phyloP scores from a whole-genome alignment of 2,329 filamentous ascomycete genomes.

The Ceratocystis diversiconidia region DNA sequence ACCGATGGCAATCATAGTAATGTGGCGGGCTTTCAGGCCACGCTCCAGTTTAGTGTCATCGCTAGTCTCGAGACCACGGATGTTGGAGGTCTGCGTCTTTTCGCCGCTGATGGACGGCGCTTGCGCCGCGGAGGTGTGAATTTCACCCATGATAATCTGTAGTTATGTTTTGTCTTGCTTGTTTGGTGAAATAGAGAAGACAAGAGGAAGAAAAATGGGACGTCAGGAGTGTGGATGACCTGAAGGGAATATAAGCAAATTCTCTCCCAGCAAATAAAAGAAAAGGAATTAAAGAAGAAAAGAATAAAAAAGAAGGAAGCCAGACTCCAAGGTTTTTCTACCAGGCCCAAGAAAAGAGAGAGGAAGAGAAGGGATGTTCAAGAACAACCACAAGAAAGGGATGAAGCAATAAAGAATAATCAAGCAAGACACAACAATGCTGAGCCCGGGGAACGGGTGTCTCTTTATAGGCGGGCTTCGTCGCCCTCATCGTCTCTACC shows the following conservation, averaged over 20 bases:
- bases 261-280: too few species aligned
- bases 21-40: constrained; percentile 41
- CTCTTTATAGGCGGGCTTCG: background rate
- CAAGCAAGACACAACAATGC: background rate
- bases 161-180: background rate
- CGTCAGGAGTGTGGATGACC: background rate
- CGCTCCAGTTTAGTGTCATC: constrained; percentile 35
- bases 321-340: background rate
- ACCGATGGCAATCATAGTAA: constrained; percentile 53
- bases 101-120: constrained; percentile 10
- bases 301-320: background rate
- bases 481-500: background rate
- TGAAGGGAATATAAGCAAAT: background rate
- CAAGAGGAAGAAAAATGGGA: background rate
- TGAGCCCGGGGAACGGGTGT: background rate
- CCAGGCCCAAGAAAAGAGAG: background rate
- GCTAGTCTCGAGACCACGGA: constrained; percentile 37
- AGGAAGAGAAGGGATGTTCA: background rate
- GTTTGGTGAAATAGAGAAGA: background rate
- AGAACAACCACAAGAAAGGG: background rate
- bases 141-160: constrained; percentile 7
- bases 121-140: background rate
- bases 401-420: background rate
- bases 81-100: constrained; percentile 20
- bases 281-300: background rate